A percentile compares a stretch with the other conserved stretches of the same genome.
phyloP scores from a whole-genome alignment of 2,329 filamentous ascomycete genomes.

The Colletotrichum lupini region DNA sequence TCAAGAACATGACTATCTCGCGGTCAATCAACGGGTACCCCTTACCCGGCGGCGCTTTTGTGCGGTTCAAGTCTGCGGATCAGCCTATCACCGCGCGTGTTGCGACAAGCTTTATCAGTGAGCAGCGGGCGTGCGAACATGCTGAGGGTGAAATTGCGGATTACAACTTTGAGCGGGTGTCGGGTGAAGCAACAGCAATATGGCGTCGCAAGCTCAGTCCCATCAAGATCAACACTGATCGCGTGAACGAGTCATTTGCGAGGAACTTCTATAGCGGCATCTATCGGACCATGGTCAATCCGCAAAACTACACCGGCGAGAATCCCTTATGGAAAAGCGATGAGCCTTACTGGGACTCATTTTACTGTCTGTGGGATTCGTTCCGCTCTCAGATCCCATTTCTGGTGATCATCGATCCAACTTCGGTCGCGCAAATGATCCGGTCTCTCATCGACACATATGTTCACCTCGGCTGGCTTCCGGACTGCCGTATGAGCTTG shows the following conservation, averaged over 20 bases:
- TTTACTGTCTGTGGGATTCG: conserved; percentile 82
- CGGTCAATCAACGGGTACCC: conserved; percentile 63
- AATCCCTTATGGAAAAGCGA: conserved; percentile 74
- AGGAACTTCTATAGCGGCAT: conserved; percentile 77
- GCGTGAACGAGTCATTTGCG: conserved; percentile 64
- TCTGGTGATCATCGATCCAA: conserved; percentile 74
- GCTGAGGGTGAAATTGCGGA: conserved; percentile 76
- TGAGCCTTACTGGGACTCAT: conserved; percentile 80
- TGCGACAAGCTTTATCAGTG: conserved; percentile 76
- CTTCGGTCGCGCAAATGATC: conserved; percentile 73
- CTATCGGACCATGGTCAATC: conserved; percentile 79
- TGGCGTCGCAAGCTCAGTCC: conserved; percentile 73
- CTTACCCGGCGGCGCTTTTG: conserved; percentile 71
- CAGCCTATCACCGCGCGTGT: conserved; percentile 71
- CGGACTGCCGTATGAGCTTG: conserved; percentile 81
- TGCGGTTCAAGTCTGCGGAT: conserved; percentile 62
- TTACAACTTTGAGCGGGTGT: conserved; percentile 70
- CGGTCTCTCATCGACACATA: conserved; percentile 79
- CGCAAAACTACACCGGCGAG: conserved; percentile 80
- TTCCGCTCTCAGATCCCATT: conserved; percentile 77
- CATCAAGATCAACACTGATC: conserved; percentile 63
- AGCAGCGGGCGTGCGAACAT: conserved; percentile 73
- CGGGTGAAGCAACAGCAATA: conserved; percentile 61
- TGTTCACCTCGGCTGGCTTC: conserved; percentile 75
- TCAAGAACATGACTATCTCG: conserved; percentile 59